phyloP scores from a whole-genome alignment of 78 protist species.

The Dictyostelium discoideum region dicty_2.7 NC_007089.4:2882501-2883000 shows the following conservation, averaged over 20 bases:
- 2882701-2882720: not conserved
- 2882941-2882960: constrained; percentile 21
- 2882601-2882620: not conserved
- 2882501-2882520: not conserved
- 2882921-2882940: constrained; percentile 26
- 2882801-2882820: not conserved
- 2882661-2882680: not conserved
- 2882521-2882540: not conserved
- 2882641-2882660: not conserved
- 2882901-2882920: not conserved
- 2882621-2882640: not conserved
- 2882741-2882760: not conserved
- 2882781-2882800: constrained; percentile 3
- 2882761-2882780: not conserved
- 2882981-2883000: not conserved
- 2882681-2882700: not conserved
- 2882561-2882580: not conserved
- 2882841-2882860: not conserved
- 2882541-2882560: not conserved
- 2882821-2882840: constrained; percentile 13
- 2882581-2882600: not conserved
- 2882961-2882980: constrained; percentile 12
- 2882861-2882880: not conserved
- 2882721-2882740: not conserved
- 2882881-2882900: not conserved